These are phyloP conservation scores for Candida oleophila DNA, from an alignment of 805 yeast species.

Conservation along the genomic window DNA sequence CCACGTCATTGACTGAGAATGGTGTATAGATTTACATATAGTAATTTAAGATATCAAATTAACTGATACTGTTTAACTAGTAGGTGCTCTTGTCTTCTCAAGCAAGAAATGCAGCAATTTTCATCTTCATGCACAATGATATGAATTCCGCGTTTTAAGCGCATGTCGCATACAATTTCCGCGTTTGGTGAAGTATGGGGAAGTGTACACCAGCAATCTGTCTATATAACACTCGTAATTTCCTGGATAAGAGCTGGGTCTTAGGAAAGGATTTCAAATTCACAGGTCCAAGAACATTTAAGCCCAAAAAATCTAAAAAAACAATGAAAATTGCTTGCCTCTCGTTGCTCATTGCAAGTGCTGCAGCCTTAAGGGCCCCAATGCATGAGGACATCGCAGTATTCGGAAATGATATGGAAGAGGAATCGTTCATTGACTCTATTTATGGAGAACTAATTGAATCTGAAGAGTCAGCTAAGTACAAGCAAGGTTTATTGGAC, in stretches of 20 bases:
- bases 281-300: too few relatives aligned
- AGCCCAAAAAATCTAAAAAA: too few relatives aligned
- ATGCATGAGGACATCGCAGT: background rate
- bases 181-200: background rate
- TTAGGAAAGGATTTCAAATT: background rate
- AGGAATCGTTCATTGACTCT: slow-evolving; percentile 5
- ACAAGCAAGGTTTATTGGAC: background rate
- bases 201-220: background rate
- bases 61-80: too few relatives aligned
- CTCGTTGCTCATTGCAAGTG: background rate
- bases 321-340: background rate
- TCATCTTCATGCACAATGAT: too few relatives aligned
- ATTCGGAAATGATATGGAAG: background rate
- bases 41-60: background rate
- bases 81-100: too few relatives aligned
- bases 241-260: too few relatives aligned
- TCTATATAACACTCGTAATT: too few relatives aligned
- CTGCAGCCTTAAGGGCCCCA: background rate
- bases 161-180: background rate
- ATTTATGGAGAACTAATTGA: slow-evolving; percentile 5
- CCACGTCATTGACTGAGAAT: background rate
- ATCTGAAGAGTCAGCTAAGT: background rate
- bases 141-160: background rate
- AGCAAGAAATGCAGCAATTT: too few relatives aligned
- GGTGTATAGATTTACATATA: background rate